phyloP scores from a whole-genome alignment of 768 basidiomycete species.

The Russula olivacea region DNA sequence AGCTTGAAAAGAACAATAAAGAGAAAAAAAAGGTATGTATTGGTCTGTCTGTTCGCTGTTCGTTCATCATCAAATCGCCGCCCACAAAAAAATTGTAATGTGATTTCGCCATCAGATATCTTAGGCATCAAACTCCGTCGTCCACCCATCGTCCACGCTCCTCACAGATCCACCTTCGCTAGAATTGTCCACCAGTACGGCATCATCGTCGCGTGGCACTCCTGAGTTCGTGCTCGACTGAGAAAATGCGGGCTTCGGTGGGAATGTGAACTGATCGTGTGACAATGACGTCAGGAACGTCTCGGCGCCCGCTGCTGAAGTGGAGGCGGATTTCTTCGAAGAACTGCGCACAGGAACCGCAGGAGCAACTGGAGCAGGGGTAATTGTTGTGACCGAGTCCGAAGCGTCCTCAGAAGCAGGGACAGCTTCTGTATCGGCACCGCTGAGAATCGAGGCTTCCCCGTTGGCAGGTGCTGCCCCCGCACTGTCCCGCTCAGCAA shows the following conservation, averaged over 20 bases:
- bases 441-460: not conserved
- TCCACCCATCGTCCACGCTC: constrained; percentile 14
- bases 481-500: not conserved
- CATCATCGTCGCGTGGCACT: constrained; percentile 2
- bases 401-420: not conserved
- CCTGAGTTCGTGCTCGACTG: not conserved
- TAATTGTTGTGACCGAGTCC: constrained; percentile 5
- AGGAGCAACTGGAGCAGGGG: not conserved
- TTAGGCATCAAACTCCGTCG: constrained; percentile 16
- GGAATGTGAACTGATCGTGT: constrained; percentile 17
- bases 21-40: not conserved
- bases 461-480: not conserved
- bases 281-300: constrained; percentile 11
- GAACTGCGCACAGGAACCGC: not conserved
- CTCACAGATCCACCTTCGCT: constrained; percentile 10
- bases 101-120: not conserved
- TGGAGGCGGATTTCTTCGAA: not conserved
- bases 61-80: too few relatives aligned
- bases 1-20: not conserved
- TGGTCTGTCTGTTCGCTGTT: not conserved
- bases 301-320: not conserved
- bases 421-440: not conserved
- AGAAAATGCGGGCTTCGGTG: constrained; percentile 4
- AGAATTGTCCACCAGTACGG: constrained; percentile 6
- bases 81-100: not conserved